These are phyloP conservation scores for Heliophila coronopifolia DNA, from an alignment of 441 rosid genomes.

Conservation along the genomic window DNA sequence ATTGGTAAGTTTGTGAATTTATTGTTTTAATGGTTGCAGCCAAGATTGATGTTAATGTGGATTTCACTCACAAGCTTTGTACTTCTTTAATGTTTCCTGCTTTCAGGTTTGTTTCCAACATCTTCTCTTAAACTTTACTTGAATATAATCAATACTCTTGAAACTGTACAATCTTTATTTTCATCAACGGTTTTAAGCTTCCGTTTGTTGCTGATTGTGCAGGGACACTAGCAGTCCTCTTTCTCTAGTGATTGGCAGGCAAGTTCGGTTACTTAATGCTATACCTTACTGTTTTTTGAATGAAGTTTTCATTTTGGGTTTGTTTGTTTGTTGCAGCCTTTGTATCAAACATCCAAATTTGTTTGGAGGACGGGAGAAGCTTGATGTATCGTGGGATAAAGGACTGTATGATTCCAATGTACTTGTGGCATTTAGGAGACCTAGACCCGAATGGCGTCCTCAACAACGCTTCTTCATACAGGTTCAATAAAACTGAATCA, in stretches of 20 bases:
- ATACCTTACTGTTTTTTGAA: background rate
- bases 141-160: background rate
- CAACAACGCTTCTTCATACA: slow-evolving; percentile 79
- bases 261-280: slow-evolving; percentile 1
- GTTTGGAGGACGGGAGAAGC: slow-evolving; percentile 98
- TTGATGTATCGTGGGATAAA: slow-evolving; percentile 89
- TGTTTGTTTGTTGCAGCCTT: slow-evolving; percentile 51
- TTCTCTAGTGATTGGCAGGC: slow-evolving; percentile 91
- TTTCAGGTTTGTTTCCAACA: slow-evolving; percentile 42
- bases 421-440: slow-evolving; percentile 74
- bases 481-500: slow-evolving; percentile 29
- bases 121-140: background rate
- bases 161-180: background rate
- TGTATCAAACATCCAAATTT: slow-evolving; percentile 89
- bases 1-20: no score
- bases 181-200: background rate
- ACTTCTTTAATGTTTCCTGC: slow-evolving; percentile 74
- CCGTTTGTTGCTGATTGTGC: slow-evolving; percentile 14
- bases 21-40: slow-evolving; percentile 41
- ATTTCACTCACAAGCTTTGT: slow-evolving; percentile 84
- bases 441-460: slow-evolving; percentile 87
- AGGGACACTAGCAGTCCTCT: slow-evolving; percentile 68
- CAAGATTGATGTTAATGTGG: slow-evolving; percentile 88
- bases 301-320: background rate
- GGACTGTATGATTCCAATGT: slow-evolving; percentile 85